Evolutionary conservation across 139 green algal genomes (phyloP), one percentile per base, ranked within the genome.

Genomic region (Micromonas commoda): DNA sequence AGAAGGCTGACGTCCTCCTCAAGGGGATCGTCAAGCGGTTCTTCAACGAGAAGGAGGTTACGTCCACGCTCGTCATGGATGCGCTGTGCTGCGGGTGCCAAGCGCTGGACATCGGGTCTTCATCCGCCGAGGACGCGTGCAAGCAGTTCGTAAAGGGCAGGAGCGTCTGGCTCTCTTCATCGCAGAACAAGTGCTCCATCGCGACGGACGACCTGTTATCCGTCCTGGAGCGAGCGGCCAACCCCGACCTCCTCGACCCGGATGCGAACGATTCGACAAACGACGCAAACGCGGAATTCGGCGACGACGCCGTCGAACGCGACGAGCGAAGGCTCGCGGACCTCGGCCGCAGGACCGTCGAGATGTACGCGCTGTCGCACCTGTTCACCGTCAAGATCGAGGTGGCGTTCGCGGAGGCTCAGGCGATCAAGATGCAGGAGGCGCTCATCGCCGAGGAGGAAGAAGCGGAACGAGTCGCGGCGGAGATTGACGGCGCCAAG

Each of bases 1-100:
- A 90, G 51, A 84, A 81, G 21, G 86, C 79, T 28, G 89, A 94
- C 13, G 72, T 81, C 23, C 84, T 98, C 4, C 84, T 97, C 4
- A 97, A 97, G 87, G 91, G 86, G 20, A 69, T 97, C 29, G 91
- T 97, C 31, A 97, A 97, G 86, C 88, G 90, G 57, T 98, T 98
- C 81, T 97, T 98, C 88, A 97, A 97, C 79, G 94, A 98, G 86
- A 97, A 97, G 81, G 94, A 98, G 86, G 94, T 98, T 52, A 98
- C 94, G 51, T 96, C 89, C 45, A 98, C 94, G 1, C 88, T 98
- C 24, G 93, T 98, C 53, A 98, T 98, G 94, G 93, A 98, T 80
- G 94, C 93, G 5, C 85, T 97, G 13, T 94, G 92, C 71, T 91
- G 88, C 72, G 94, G 92, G 21, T 93, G 86, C 83, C 91, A 88